Base-by-base conservation (phyloP, 495 filamentous ascomycete species). In the Penicillium pancosmium region DNA sequence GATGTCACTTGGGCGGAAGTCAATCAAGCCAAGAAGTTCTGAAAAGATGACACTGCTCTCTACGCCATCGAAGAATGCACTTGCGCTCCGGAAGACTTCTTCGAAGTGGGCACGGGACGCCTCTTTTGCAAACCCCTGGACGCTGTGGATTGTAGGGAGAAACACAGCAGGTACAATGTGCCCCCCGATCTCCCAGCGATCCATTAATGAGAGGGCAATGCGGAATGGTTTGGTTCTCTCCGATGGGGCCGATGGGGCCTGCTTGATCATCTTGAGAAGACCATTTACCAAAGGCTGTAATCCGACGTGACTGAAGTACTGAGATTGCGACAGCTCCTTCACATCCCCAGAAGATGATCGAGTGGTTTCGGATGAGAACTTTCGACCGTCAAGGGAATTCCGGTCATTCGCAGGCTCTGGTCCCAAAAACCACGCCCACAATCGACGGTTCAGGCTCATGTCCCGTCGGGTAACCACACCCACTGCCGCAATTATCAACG, bases 381-480 rank as follows among this genome's bases (percentile, higher is more conserved):
- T 66, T 18, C 81, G 79, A 23, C 81, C 79, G 60, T 86, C 80
- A 9, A 72, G 61, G 53, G 70, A 66, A 55, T 70, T 57, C n/a
- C 73, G 70, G n/a, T 80, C 78, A 38, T 72, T 75, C 1, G 80
- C 59, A 25, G 84, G 82, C 55, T 94, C 90, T 1, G 92, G 93
- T 2, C 94, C 94, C 8, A 99, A 77, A 56, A 97, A 85, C 94
- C 94, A 99, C n/a, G 90, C 81, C 93, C 94, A 99, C 36, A 99
- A 77, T 38, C 94, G 82, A 57, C 94, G 80, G 68, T 99, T 99
- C 51, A 99, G 78, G 64, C 92, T 93, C 94, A 98, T 98, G 50
- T 99, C 94, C 72, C 93, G 82, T 33, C 94, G 84, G 25, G 84
- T 82, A 2, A 97, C 91, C 41, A 99, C 93, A 0, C 90, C 87